Base-by-base conservation (phyloP, 1,284 basidiomycete genomes). In the Pterulicium gracile region DNA sequence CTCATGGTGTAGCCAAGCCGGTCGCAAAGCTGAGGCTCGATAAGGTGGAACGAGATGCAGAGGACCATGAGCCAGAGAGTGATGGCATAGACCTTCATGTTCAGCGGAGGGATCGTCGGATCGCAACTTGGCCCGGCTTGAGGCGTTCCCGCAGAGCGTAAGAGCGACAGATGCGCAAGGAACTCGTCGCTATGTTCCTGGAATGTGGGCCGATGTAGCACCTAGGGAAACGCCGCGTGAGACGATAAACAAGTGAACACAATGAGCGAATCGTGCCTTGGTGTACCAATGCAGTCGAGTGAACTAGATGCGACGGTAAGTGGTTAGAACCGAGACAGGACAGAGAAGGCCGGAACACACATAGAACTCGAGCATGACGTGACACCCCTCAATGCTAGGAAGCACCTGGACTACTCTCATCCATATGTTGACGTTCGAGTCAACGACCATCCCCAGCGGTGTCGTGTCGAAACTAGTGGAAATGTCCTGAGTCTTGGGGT, bases 51-150 rank as follows among this genome's bases (percentile, higher is more conserved):
- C 5, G 55, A 42, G 18, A 58, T 50, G 41, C 56, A 56, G 14
- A 55, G 40, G 1, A 56, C 56, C 56, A 56, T 58, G 43, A 54
- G 54, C 42, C 53, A 51, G 15, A 56, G 51, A 3, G 49, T 53
- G 24, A 58, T 49, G 27, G 53, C 56, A 4, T 51, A 50, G 24
- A 56, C n/a, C 4, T 46, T 48, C 4, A 52, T 24, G 5, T 44
- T 39, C 4, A 18, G 36, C 15, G 36, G 36, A 10, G 36, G 36
- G 7, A 39, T 17, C n/a, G 36, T 39, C 15, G 36, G 36, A 17
- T 39, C 36, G 5, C 4, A 39, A 4, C 7, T 39, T 39, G 19
- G n/a, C 19, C 19, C n/a, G 36, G 36, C 7, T 39, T 7, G 36
- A 4, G 36, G 15, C n/a, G 36, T 15, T 4, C 4, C 4, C n/a